Evolutionary conservation across 345 rosid genomes (phyloP).

Genomic region (Lepidium sativum): DNA sequence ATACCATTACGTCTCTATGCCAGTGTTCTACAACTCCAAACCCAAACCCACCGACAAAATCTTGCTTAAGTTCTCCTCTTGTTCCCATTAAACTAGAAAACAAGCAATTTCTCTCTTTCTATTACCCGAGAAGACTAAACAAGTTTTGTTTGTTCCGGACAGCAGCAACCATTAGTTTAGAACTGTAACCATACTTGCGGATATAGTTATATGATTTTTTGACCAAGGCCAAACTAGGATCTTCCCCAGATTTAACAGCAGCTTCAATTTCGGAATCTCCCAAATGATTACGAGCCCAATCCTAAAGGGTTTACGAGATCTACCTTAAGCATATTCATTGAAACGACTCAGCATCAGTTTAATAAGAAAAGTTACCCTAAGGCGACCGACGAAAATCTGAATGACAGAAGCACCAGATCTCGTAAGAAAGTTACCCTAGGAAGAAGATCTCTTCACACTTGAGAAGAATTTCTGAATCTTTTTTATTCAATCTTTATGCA

Average conservation of each 20-base stretch:
- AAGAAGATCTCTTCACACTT: too few relatives aligned
- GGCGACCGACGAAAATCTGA: constrained; percentile 90
- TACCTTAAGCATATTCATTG: not conserved
- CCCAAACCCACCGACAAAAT: too few relatives aligned
- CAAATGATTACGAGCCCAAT: constrained; percentile 90
- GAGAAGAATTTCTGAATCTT: too few relatives aligned
- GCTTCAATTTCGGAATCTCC: constrained; percentile 87
- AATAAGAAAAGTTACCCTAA: constrained; percentile 54
- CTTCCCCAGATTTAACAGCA: constrained; percentile 73
- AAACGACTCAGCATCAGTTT: too few relatives aligned
- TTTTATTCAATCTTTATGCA: too few relatives aligned
- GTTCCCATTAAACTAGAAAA: too few relatives aligned
- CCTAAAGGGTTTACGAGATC: constrained; percentile 36
- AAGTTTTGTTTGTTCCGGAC: constrained; percentile 94
- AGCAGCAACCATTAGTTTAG: constrained; percentile 97
- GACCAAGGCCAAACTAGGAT: constrained; percentile 90
- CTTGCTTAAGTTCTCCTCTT: too few relatives aligned
- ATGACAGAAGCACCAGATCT: constrained; percentile 94
- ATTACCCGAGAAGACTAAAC: constrained; percentile 86
- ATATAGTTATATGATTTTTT: constrained; percentile 80
- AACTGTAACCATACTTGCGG: constrained; percentile 84
- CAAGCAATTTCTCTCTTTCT: too few relatives aligned
- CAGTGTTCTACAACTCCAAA: too few relatives aligned
- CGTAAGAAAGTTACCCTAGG: too few relatives aligned
- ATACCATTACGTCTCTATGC: too few relatives aligned